phyloP scores from a whole-genome alignment of 1,139 yeast genomes.

The Candida gigantensis region DNA sequence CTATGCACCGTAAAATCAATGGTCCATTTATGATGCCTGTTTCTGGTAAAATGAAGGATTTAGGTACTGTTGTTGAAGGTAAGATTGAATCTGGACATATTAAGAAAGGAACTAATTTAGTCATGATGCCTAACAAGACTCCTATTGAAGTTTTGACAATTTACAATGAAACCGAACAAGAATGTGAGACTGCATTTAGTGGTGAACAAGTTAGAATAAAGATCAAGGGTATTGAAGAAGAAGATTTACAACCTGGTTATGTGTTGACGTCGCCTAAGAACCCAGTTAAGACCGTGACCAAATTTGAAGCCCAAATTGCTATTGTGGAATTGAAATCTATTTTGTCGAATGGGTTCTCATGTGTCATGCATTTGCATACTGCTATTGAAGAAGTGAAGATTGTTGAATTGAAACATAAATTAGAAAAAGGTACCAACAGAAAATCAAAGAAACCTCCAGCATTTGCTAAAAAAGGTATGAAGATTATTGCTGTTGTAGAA shows the following conservation, averaged over 20 bases:
- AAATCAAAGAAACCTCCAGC: constrained; percentile 97
- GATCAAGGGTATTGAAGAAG: constrained; percentile 95
- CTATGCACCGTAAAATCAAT: constrained; percentile 80
- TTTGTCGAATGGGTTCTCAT: constrained; percentile 90
- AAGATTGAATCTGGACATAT: constrained; percentile 95
- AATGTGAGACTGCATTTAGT: constrained; percentile 84
- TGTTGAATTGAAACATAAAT: constrained; percentile 81
- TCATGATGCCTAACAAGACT: constrained; percentile 90
- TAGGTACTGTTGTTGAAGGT: constrained; percentile 98
- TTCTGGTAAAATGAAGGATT: constrained; percentile 90
- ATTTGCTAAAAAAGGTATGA: constrained; percentile 98
- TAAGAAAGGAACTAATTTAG: constrained; percentile 71
- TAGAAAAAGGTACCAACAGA: constrained; percentile 96
- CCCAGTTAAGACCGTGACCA: constrained; percentile 90
- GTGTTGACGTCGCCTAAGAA: constrained; percentile 81
- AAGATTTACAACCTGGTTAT: constrained; percentile 88
- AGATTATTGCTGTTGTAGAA: constrained; percentile 89
- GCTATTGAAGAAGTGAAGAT: constrained; percentile 94
- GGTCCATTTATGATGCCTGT: constrained; percentile 98
- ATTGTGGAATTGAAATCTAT: constrained; percentile 94
- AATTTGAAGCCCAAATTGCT: constrained; percentile 94
- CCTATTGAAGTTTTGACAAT: constrained; percentile 82
- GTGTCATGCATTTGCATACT: constrained; percentile 98
- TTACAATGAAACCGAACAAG: constrained; percentile 93
- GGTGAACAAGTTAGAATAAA: constrained; percentile 97